phyloP scores from a whole-genome alignment of 805 yeast species.

The Limtongia smithiae region DNA sequence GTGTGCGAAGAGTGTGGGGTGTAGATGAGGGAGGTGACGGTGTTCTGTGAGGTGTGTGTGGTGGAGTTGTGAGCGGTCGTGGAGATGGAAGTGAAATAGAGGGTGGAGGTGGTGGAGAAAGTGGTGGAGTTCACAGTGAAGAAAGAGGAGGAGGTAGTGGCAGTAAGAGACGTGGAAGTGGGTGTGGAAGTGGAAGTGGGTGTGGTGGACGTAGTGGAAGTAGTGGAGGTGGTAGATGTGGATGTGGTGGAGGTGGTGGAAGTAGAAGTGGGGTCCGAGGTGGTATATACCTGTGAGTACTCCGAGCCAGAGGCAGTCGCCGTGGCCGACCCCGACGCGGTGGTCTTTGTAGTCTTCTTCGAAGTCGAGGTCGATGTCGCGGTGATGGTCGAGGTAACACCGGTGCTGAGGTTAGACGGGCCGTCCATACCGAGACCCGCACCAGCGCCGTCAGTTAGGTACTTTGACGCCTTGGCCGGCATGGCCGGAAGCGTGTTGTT shows the following conservation, averaged over 20 bases:
- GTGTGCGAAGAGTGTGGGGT: no score
- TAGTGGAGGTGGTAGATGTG: conserved; percentile 2
- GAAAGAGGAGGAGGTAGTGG: conserved; percentile 5
- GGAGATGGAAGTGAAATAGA: no score
- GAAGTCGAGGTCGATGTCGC: no score
- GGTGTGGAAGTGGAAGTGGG: neutral
- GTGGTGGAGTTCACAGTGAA: conserved; percentile 1
- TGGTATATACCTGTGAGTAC: no score
- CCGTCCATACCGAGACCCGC: conserved; percentile 38
- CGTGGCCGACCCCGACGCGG: conserved; percentile 1
- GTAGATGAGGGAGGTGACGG: no score
- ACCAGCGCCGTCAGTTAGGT: conserved; percentile 41
- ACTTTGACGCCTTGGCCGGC: conserved; percentile 34
- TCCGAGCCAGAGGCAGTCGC: conserved; percentile 4
- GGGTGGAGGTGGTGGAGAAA: conserved; percentile 7
- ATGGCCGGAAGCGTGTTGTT: conserved; percentile 30
- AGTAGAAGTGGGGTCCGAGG: no score
- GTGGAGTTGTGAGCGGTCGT: no score
- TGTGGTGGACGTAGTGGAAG: conserved; percentile 3
- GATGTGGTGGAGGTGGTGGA: no score
- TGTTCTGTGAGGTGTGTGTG: no score
- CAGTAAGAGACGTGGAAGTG: conserved; percentile 8
- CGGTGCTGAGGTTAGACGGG: conserved; percentile 24
- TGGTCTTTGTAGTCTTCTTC: no score
- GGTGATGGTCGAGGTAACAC: neutral